Evolutionary conservation across 441 rosid genomes (phyloP).

Genomic region (Brassica hybrid): DNA sequence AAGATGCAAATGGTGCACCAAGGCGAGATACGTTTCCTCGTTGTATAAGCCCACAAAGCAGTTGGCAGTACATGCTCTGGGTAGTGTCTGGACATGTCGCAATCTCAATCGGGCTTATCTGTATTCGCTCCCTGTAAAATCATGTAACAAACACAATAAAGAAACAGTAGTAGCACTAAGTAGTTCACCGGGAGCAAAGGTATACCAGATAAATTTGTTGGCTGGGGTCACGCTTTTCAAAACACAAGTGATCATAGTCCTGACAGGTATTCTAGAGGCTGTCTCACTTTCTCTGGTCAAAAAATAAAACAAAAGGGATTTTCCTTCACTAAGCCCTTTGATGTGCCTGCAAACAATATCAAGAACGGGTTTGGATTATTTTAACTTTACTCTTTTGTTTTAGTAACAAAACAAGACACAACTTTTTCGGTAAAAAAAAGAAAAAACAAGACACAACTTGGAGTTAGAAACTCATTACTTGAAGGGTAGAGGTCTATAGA

Average conservation of each 20-base stretch:
- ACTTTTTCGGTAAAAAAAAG: too few species aligned
- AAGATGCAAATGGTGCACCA: not conserved
- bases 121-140: not conserved
- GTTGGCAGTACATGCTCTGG: too few species aligned
- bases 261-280: not conserved
- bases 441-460: not conserved
- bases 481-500: not conserved
- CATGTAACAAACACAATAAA: too few species aligned
- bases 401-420: too few species aligned
- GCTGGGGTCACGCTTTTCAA: not conserved
- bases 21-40: not conserved
- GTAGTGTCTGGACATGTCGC: not conserved
- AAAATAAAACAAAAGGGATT: not conserved
- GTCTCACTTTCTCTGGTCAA: not conserved
- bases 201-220: not conserved
- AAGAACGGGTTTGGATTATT: not conserved
- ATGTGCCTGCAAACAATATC: not conserved
- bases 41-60: not conserved
- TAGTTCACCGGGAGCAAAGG: not conserved
- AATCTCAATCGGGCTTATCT: not conserved
- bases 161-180: not conserved
- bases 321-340: not conserved
- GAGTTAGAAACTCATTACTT: not conserved
- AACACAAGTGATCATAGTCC: not conserved
- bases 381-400: too few species aligned